Conservation (phyloP, 331 rosid genomes). For the Malus hybrid region DNA sequence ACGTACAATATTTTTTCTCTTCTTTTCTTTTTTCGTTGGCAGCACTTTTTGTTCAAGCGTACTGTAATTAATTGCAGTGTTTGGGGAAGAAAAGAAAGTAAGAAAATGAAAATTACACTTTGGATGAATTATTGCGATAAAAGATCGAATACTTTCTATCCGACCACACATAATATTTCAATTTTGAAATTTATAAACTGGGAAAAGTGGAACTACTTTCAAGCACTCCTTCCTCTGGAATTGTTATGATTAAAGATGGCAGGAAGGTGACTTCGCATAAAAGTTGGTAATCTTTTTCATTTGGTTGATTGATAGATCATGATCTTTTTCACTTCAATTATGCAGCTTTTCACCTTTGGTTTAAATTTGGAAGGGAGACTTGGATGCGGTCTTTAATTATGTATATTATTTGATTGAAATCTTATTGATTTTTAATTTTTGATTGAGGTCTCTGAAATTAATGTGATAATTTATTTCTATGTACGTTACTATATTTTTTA, state of each 20-base stretch:
- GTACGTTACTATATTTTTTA: too few relatives aligned
- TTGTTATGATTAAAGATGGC: slow-evolving; percentile 24
- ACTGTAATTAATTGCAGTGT: neutral
- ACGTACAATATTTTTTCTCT: neutral
- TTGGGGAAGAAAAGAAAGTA: neutral
- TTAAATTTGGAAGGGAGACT: slow-evolving; percentile 28
- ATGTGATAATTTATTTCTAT: too few relatives aligned
- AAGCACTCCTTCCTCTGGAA: slow-evolving; percentile 27
- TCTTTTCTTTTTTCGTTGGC: neutral
- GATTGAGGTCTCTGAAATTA: too few relatives aligned
- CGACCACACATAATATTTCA: slow-evolving; percentile 18
- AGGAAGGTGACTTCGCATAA: slow-evolving; percentile 3
- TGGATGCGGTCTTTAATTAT: too few relatives aligned
- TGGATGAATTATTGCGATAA: too few relatives aligned
- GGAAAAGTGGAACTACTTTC: slow-evolving; percentile 13
- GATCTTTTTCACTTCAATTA: slow-evolving; percentile 50
- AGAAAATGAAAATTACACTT: too few relatives aligned
- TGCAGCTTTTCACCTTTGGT: slow-evolving; percentile 36
- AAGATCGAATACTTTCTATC: neutral
- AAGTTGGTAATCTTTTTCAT: slow-evolving; percentile 45
- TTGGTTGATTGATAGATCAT: slow-evolving; percentile 79
- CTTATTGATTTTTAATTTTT: too few relatives aligned
- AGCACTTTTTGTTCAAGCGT: neutral
- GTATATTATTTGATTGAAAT: too few relatives aligned
- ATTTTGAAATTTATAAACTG: slow-evolving; percentile 9